These are phyloP conservation scores for Dendrobium chrysotoxum DNA, from an alignment of 106 monocot species.

Conservation along the genomic window DNA sequence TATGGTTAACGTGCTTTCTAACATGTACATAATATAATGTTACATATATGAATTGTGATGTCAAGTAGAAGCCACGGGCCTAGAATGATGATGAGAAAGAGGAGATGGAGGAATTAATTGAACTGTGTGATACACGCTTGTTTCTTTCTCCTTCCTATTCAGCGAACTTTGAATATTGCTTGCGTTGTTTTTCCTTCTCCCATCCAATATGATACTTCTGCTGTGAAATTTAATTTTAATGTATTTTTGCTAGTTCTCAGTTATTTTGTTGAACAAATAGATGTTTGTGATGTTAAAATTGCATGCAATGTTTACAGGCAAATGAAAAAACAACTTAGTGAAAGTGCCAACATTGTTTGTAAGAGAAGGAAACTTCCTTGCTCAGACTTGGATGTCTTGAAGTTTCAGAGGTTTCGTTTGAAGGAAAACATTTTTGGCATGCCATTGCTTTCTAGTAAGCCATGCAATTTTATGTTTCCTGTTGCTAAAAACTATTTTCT, in stretches of 20 bases:
- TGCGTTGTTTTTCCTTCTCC: not conserved
- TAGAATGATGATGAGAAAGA: not conserved
- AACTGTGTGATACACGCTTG: no score
- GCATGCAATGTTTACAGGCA: not conserved
- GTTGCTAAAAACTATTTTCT: not conserved
- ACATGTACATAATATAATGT: no score
- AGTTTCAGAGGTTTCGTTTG: slow-evolving; percentile 13
- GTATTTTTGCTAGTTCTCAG: not conserved
- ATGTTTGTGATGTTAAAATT: not conserved
- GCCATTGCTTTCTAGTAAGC: slow-evolving; percentile 49
- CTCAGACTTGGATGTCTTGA: slow-evolving; percentile 37
- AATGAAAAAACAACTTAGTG: slow-evolving; percentile 34
- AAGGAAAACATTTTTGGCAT: slow-evolving; percentile 38
- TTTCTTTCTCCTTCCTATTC: not conserved
- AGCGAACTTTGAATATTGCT: not conserved
- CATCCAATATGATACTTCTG: not conserved
- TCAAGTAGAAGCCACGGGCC: not conserved
- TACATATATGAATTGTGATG: no score
- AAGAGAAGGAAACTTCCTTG: slow-evolving; percentile 58
- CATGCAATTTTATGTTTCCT: not conserved
- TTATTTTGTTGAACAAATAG: not conserved
- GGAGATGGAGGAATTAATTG: not conserved
- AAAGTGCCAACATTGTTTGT: slow-evolving; percentile 25
- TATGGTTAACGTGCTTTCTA: not conserved
- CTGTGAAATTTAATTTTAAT: not conserved